Percentiles rank a stretch among this genome's conserved stretches.
Conservation (phyloP, 148 eudicot species). For the Dysphania ambrosioides region DNA sequence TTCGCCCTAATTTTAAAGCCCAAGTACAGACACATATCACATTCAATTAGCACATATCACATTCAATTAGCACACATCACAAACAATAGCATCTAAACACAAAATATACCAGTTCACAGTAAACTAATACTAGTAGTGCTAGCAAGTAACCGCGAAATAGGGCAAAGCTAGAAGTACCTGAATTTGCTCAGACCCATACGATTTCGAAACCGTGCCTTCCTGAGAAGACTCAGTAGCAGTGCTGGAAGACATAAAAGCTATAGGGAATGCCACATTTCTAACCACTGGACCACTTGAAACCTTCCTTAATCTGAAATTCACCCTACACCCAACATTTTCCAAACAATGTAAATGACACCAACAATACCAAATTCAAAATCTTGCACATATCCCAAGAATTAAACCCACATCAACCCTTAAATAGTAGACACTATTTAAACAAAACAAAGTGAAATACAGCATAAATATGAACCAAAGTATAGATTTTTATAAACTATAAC, state of each 20-base stretch:
- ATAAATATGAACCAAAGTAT: background rate
- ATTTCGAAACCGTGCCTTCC: slow-evolving; percentile 37
- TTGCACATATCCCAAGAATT: too few relatives aligned
- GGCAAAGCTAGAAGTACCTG: slow-evolving; percentile 47
- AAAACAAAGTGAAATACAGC: background rate
- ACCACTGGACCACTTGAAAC: slow-evolving; percentile 31
- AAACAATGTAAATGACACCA: background rate
- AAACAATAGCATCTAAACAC: background rate
- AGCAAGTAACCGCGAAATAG: background rate
- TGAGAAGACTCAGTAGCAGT: slow-evolving; percentile 45
- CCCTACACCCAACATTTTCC: slow-evolving; percentile 36
- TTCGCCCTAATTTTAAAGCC: background rate
- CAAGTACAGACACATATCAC: background rate
- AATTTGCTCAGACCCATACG: slow-evolving; percentile 96
- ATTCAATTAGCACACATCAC: background rate
- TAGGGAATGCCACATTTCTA: slow-evolving; percentile 45
- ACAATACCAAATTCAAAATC: too few relatives aligned
- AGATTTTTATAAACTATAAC: background rate
- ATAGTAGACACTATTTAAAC: background rate
- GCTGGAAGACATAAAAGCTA: slow-evolving; percentile 64
- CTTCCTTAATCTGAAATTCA: slow-evolving; percentile 37
- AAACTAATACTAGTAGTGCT: background rate
- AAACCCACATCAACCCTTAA: background rate
- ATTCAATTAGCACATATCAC: background rate
- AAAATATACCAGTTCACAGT: too few relatives aligned